These are phyloP conservation scores for Colletotrichum costaricense DNA, from an alignment of 2,329 filamentous ascomycete genomes.

Conservation along the genomic window DNA sequence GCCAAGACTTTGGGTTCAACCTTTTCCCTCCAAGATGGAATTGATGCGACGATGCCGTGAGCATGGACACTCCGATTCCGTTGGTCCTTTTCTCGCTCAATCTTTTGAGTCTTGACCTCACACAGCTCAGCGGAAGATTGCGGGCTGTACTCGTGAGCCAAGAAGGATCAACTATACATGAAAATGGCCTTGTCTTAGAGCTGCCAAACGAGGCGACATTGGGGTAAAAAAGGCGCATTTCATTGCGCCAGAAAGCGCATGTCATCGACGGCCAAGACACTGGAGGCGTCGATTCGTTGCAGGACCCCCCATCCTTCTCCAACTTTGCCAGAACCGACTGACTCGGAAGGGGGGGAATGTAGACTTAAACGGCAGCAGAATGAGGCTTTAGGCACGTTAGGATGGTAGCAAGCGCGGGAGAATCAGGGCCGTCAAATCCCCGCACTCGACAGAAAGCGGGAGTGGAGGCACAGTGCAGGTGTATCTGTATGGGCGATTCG, in stretches of 20 bases:
- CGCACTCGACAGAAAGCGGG: slow-evolving; percentile 33
- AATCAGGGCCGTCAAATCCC: slow-evolving; percentile 36
- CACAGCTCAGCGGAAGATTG: slow-evolving; percentile 29
- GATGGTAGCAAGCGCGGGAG: slow-evolving; percentile 26
- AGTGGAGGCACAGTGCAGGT: slow-evolving; percentile 33
- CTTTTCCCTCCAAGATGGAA: slow-evolving; percentile 3
- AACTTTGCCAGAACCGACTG: slow-evolving; percentile 25
- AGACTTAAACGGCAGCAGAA: slow-evolving; percentile 23
- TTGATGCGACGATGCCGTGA: slow-evolving; percentile 12
- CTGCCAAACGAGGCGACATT: slow-evolving; percentile 29
- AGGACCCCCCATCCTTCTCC: slow-evolving; percentile 14
- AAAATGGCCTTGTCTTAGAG: slow-evolving; percentile 24
- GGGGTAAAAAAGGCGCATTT: slow-evolving; percentile 10
- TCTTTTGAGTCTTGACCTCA: slow-evolving; percentile 1
- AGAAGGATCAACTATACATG: slow-evolving; percentile 31
- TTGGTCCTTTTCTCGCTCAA: slow-evolving; percentile 21
- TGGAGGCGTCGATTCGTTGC: slow-evolving; percentile 14
- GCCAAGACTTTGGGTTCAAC: slow-evolving; percentile 23
- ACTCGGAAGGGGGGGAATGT: slow-evolving; percentile 28
- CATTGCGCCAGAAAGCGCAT: no score
- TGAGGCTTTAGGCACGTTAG: slow-evolving; percentile 17
- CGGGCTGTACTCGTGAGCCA: slow-evolving; percentile 19
- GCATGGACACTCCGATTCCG: background rate
- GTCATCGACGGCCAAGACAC: slow-evolving; percentile 19
- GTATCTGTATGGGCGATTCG: slow-evolving; percentile 6